Evolutionary conservation across 495 filamentous ascomycete genomes (phyloP).

Genomic region (Pyrenula aspistea): DNA sequence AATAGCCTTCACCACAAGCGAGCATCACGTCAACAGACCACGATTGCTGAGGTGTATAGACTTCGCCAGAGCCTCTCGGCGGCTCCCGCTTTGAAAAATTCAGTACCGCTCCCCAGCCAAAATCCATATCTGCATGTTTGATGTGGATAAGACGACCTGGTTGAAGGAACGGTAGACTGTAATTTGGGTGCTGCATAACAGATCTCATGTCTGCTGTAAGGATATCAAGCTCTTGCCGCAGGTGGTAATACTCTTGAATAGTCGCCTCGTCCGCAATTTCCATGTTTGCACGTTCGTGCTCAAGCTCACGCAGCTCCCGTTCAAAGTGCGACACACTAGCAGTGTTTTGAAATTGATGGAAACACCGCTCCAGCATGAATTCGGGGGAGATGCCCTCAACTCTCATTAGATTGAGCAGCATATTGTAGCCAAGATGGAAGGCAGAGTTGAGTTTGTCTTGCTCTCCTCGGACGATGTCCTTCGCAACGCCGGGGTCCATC

Average conservation of each 20-base stretch:
- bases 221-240: conserved; percentile 68
- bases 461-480: conserved; percentile 88
- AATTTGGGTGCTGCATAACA: conserved; percentile 81
- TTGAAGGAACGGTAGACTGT: conserved; percentile 69
- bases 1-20: conserved; percentile 48
- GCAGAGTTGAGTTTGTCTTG: conserved; percentile 95
- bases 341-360: conserved; percentile 95
- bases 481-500: conserved; percentile 89
- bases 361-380: conserved; percentile 92
- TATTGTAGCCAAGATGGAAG: conserved; percentile 98
- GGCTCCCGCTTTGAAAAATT: conserved; percentile 51
- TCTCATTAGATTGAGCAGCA: conserved; percentile 91
- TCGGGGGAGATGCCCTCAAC: conserved; percentile 94
- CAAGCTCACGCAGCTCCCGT: conserved; percentile 60
- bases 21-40: conserved; percentile 76
- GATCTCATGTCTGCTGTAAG: conserved; percentile 76
- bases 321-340: conserved; percentile 73
- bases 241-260: conserved; percentile 82
- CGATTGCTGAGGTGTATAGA: conserved; percentile 56
- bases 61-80: conserved; percentile 47
- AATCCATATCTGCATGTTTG: conserved; percentile 66
- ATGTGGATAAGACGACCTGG: conserved; percentile 75
- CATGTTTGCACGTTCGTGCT: conserved; percentile 57
- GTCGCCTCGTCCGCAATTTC: conserved; percentile 72
- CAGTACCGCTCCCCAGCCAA: conserved; percentile 85